Conservation (phyloP, 1,284 basidiomycete genomes). For the Serendipita sp. region DNA sequence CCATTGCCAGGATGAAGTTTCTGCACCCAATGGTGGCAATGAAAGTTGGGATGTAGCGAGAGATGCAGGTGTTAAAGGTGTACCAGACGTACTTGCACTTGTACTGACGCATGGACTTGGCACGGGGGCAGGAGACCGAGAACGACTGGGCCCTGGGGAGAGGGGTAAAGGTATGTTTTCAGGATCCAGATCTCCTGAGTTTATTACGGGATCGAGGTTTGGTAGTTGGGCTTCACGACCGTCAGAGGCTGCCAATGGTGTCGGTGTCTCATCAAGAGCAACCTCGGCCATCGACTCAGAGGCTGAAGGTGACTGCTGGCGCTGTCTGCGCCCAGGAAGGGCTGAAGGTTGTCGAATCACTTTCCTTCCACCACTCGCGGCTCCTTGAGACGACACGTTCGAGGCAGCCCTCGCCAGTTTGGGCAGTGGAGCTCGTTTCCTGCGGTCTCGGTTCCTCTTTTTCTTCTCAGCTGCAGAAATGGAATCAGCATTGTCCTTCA, state of each 20-base stretch:
- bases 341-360: conserved; percentile 2
- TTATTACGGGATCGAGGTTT: neutral
- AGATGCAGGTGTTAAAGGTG: conserved; percentile 3
- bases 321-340: neutral
- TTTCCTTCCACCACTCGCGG: neutral
- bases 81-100: neutral
- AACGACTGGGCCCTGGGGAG: neutral
- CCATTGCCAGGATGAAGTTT: neutral
- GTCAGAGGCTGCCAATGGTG: too few species aligned
- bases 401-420: neutral
- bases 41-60: neutral
- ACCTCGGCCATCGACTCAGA: neutral
- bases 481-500: neutral
- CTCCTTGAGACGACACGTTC: neutral
- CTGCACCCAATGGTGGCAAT: neutral
- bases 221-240: too few species aligned
- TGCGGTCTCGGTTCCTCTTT: neutral
- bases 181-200: neutral
- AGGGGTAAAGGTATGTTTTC: neutral
- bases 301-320: neutral
- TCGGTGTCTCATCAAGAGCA: neutral
- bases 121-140: neutral
- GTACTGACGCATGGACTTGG: neutral
- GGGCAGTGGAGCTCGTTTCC: neutral
- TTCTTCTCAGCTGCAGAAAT: neutral